Conservation (phyloP, 805 yeast genomes). For the Metschnikowia shivogae region DNA sequence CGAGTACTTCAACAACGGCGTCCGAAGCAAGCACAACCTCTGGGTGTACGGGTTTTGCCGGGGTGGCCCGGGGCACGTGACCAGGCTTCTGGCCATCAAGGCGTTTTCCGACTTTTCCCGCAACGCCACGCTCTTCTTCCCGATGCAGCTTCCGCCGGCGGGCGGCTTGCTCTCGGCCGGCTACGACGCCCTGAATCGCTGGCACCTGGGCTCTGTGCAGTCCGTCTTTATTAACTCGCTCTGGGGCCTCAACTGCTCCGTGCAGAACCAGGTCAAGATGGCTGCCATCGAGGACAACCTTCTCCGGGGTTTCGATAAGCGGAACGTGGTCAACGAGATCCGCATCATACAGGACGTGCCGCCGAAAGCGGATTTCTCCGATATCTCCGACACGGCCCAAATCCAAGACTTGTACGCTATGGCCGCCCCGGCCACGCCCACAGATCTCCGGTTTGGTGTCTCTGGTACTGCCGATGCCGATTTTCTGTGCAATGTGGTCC, state of each 20-base stretch:
- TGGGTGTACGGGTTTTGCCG: slow-evolving; percentile 26
- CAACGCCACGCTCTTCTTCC: slow-evolving; percentile 53
- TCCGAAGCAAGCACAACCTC: slow-evolving; percentile 30
- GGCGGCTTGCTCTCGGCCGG: slow-evolving; percentile 4
- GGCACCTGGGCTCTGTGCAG: slow-evolving; percentile 38
- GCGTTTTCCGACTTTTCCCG: slow-evolving; percentile 44
- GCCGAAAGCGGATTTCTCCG: neutral
- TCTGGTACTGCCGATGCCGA: neutral
- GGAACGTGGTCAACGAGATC: slow-evolving; percentile 47
- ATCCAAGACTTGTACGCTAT: neutral
- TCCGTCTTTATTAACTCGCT: slow-evolving; percentile 33
- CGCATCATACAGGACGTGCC: slow-evolving; percentile 7
- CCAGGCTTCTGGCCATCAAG: slow-evolving; percentile 38
- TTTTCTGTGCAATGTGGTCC: slow-evolving; percentile 1
- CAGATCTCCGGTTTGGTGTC: neutral
- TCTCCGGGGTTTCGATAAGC: slow-evolving; percentile 36
- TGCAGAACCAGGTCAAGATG: slow-evolving; percentile 34
- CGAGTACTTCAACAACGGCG: slow-evolving; percentile 51
- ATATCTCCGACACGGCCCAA: neutral
- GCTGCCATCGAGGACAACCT: slow-evolving; percentile 40
- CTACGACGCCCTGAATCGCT: slow-evolving; percentile 25
- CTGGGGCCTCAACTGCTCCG: slow-evolving; percentile 45
- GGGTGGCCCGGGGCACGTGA: slow-evolving; percentile 9
- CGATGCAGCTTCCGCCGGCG: slow-evolving; percentile 34
- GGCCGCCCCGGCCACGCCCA: neutral